Percentiles rank a stretch among this genome's conserved stretches.
These are phyloP conservation scores for Tolypocladium pustulatum DNA, from an alignment of 2,329 filamentous ascomycete genomes.

Conservation along the genomic window DNA sequence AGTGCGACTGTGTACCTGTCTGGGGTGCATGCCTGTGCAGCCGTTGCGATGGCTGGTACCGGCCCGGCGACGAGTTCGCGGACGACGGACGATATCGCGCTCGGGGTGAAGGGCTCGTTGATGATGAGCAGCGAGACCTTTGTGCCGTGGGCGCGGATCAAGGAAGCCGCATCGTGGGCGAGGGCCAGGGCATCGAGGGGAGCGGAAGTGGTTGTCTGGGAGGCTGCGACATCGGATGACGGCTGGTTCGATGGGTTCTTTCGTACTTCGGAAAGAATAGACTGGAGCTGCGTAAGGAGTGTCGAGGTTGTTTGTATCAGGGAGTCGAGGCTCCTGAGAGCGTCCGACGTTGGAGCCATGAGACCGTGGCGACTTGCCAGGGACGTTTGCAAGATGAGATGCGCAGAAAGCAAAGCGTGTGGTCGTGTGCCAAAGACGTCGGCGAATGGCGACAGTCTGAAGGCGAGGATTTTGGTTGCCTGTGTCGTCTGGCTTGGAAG, in stretches of 20 bases:
- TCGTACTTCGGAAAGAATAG: conserved; percentile 28
- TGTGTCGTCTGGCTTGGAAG: not conserved
- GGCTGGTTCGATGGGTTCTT: conserved; percentile 10
- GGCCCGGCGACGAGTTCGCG: conserved; percentile 61
- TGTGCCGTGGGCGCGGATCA: conserved; percentile 74
- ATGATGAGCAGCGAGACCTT: conserved; percentile 81
- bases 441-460: no score
- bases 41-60: conserved; percentile 65
- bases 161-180: conserved; percentile 58
- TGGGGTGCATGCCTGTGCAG: conserved; percentile 54
- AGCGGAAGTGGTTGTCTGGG: conserved; percentile 6
- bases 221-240: not conserved
- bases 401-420: not conserved
- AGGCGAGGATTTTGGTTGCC: not conserved
- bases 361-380: not conserved
- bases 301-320: conserved; percentile 25
- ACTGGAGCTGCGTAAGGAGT: conserved; percentile 32
- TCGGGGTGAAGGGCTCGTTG: conserved; percentile 76
- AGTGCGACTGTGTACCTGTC: conserved; percentile 53
- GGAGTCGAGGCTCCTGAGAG: conserved; percentile 26
- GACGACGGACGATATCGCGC: conserved; percentile 61
- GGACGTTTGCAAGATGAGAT: not conserved
- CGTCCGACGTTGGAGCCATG: conserved; percentile 14
- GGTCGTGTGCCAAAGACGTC: no score
- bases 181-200: conserved; percentile 53